Conservation (phyloP, 257 asterid species). For the Lavandula angustifolia region DNA sequence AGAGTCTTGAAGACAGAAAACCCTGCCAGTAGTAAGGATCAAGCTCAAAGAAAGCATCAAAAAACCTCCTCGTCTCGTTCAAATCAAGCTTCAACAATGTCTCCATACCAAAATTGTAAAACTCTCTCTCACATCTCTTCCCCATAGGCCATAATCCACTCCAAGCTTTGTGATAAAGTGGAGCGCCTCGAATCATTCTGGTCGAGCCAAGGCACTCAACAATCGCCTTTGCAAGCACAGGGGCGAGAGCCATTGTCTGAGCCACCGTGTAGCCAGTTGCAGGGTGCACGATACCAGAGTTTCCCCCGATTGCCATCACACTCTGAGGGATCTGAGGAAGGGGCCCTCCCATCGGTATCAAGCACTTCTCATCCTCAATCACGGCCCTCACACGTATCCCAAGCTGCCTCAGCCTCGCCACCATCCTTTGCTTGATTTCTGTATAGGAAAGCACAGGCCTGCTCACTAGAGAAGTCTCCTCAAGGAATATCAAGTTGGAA, state of each 20-base stretch:
- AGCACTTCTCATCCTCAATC: constrained; percentile 80
- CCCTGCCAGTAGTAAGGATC: constrained; percentile 81
- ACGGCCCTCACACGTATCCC: constrained; percentile 66
- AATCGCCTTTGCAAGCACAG: constrained; percentile 56
- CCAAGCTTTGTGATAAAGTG: constrained; percentile 56
- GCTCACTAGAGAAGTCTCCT: constrained; percentile 82
- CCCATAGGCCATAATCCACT: constrained; percentile 77
- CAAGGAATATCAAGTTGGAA: constrained; percentile 69
- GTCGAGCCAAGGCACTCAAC: constrained; percentile 84
- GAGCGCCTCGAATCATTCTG: constrained; percentile 72
- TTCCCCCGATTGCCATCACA: constrained; percentile 83
- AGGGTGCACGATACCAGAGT: constrained; percentile 84
- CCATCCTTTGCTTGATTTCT: constrained; percentile 87
- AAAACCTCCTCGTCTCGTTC: constrained; percentile 65
- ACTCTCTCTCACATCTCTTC: constrained; percentile 65
- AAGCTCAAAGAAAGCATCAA: constrained; percentile 83
- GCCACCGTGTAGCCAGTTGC: constrained; percentile 85
- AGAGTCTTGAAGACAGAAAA: constrained; percentile 67
- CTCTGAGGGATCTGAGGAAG: constrained; percentile 78
- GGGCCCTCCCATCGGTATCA: constrained; percentile 95
- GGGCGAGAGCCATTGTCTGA: constrained; percentile 58
- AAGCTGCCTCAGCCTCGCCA: constrained; percentile 77
- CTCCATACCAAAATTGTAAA: constrained; percentile 84
- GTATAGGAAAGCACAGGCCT: constrained; percentile 62
- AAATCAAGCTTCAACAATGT: constrained; percentile 73